Evolutionary conservation across 441 rosid species (phyloP), one percentile per base, ranked within the genome.

Genomic region (Omphalea diandra): DNA sequence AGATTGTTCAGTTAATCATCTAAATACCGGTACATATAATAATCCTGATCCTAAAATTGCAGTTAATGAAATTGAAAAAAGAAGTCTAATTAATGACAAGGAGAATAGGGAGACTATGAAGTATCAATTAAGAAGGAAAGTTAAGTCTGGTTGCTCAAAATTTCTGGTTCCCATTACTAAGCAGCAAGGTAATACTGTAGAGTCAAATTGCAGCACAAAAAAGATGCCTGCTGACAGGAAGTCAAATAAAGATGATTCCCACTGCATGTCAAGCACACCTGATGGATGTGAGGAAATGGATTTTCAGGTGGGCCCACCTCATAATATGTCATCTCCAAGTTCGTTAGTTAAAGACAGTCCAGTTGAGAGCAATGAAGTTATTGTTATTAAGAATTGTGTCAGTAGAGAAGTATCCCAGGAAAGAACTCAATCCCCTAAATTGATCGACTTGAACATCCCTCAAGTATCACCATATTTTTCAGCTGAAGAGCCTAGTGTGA

Each of bases 361-460:
- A 22, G 77, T 68, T 60, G 73, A 67, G 79, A 72, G 76, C 73
- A 79, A 79, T 27, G 80, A 79, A 68, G 83, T 71, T 18, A 22
- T 43, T 69, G 71, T 49, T 36, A 38, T 38, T 24, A 75, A 71
- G 52, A 77, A 50, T 50, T 46, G 40, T 62, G 31, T 41, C 47
- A 78, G 26, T 59, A 35, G 55, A 33, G 76, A 78, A 74, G 68
- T 59, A 47, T 83, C 79, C 61, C 70, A 54, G 5, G 82, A 65
- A 46, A 77, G 69, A 58, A 65, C 26, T 63, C 78, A 72, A 62
- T 56, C 62, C 46, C 80, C 76, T 26, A 65, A 80, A 65, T 67
- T 73, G 65, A 80, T 89, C 20, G 87, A 89, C 76, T 79, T 86
- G 79, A 91, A 86, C 63, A 65, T 85, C 47, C 85, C 88, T 41